Conservation (phyloP, 192 early-diverging fungal genomes). For the Allomyces javanicus region DNA sequence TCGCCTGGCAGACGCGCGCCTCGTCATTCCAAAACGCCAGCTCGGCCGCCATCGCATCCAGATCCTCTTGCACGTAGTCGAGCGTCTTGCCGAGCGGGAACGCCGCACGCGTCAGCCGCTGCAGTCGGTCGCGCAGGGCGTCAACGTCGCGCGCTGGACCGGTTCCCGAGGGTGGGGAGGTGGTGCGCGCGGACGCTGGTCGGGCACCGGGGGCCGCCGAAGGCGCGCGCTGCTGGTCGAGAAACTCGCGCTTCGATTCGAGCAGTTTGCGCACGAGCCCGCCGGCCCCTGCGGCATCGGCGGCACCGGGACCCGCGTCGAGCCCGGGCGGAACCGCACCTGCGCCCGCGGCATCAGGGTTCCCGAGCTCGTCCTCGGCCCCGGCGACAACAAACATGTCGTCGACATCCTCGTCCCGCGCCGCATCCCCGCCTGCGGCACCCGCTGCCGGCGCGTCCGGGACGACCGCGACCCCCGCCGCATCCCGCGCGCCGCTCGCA, state of each 20-base stretch:
- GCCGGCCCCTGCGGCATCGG: too few relatives aligned
- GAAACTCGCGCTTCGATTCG: background rate
- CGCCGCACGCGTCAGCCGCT: constrained; percentile 23
- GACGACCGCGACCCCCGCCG: constrained; percentile 1
- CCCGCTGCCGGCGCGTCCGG: too few relatives aligned
- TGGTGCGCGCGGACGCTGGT: too few relatives aligned
- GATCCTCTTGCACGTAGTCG: constrained; percentile 39
- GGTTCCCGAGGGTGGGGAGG: too few relatives aligned
- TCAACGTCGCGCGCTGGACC: too few relatives aligned
- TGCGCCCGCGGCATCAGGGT: background rate
- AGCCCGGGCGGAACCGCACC: too few relatives aligned
- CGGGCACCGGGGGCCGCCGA: background rate
- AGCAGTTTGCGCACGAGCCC: background rate
- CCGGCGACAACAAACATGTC: constrained; percentile 26
- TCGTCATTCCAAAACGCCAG: constrained; percentile 28
- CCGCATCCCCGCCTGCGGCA: constrained; percentile 7
- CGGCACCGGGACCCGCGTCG: background rate
- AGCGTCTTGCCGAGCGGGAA: constrained; percentile 34
- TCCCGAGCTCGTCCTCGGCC: constrained; percentile 12
- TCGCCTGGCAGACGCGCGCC: constrained; percentile 11
- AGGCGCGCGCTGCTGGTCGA: background rate
- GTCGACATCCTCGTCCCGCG: constrained; percentile 16
- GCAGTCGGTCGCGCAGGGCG: constrained; percentile 9
- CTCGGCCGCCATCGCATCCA: constrained; percentile 38
- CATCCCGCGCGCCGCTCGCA: background rate